Evolutionary conservation across 2,329 filamentous ascomycete species (phyloP).

Genomic region (Cladophialophora exuberans): DNA sequence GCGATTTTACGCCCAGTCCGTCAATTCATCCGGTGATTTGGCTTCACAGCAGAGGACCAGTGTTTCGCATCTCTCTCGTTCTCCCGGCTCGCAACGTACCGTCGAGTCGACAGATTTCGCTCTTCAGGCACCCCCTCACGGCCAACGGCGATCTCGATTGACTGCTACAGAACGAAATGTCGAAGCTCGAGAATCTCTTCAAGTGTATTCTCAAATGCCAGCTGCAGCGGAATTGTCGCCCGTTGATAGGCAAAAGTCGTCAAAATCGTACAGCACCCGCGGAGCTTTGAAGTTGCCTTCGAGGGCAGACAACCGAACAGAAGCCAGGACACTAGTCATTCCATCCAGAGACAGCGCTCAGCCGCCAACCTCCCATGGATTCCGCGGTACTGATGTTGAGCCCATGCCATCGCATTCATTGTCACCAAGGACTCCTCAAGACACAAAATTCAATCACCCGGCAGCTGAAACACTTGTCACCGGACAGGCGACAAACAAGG

Average conservation of each 20-base stretch:
- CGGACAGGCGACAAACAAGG: too few relatives aligned
- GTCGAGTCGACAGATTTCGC: too few relatives aligned
- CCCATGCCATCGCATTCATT: too few relatives aligned
- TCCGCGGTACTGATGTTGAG: too few relatives aligned
- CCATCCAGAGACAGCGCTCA: too few relatives aligned
- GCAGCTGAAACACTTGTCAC: too few relatives aligned
- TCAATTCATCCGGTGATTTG: slow-evolving; percentile 29
- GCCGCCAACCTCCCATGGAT: too few relatives aligned
- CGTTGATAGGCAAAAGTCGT: not conserved
- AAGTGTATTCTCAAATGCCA: not conserved
- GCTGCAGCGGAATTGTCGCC: not conserved
- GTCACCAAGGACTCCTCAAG: too few relatives aligned
- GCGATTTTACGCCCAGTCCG: slow-evolving; percentile 24
- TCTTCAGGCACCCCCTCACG: not conserved
- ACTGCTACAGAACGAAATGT: not conserved
- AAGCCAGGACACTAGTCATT: too few relatives aligned
- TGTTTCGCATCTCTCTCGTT: slow-evolving; percentile 1
- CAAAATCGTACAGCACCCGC: not conserved
- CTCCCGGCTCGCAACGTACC: not conserved
- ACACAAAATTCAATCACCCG: too few relatives aligned
- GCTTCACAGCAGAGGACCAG: slow-evolving; percentile 23
- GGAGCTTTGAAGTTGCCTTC: too few relatives aligned
- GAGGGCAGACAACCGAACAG: too few relatives aligned
- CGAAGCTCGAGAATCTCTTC: not conserved
- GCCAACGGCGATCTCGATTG: not conserved